phyloP scores from a whole-genome alignment of 805 yeast species.

The Isabelozyma pseudorhagii region DNA sequence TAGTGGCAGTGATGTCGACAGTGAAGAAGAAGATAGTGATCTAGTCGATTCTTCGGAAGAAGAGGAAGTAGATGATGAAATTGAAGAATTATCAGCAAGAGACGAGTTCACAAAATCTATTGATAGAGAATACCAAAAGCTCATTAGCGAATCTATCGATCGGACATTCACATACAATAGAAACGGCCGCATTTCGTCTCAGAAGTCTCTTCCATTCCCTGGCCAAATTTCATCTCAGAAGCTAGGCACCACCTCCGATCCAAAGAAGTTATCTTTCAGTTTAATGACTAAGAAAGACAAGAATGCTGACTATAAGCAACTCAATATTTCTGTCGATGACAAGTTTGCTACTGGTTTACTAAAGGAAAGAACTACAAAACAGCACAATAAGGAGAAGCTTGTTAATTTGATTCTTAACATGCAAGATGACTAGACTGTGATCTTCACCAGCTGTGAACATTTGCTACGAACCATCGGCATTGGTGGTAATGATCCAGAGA shows the following conservation, averaged over 20 bases:
- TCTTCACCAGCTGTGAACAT: neutral
- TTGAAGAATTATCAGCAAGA: slow-evolving; percentile 3
- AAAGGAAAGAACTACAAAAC: slow-evolving; percentile 48
- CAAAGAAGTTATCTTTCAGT: slow-evolving; percentile 41
- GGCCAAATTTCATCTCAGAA: slow-evolving; percentile 4
- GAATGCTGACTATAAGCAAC: slow-evolving; percentile 37
- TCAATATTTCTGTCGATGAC: slow-evolving; percentile 52
- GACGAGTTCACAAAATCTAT: neutral
- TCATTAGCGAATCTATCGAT: neutral
- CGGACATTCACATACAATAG: neutral
- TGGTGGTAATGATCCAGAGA: too few species aligned
- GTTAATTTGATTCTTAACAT: slow-evolving; percentile 51
- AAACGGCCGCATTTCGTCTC: slow-evolving; percentile 8
- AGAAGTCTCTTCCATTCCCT: neutral
- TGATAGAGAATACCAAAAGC: neutral
- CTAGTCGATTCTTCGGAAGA: neutral
- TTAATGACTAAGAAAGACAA: slow-evolving; percentile 56
- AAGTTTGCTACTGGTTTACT: slow-evolving; percentile 52
- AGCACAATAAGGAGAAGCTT: slow-evolving; percentile 54
- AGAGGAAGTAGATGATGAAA: slow-evolving; percentile 2
- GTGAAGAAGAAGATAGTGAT: slow-evolving; percentile 2
- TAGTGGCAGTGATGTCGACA: slow-evolving; percentile 6
- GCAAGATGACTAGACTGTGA: slow-evolving; percentile 9
- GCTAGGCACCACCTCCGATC: neutral
- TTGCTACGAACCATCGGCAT: too few species aligned